phyloP scores from a whole-genome alignment of 768 basidiomycete genomes.

The Cytidiella melzeri region DNA sequence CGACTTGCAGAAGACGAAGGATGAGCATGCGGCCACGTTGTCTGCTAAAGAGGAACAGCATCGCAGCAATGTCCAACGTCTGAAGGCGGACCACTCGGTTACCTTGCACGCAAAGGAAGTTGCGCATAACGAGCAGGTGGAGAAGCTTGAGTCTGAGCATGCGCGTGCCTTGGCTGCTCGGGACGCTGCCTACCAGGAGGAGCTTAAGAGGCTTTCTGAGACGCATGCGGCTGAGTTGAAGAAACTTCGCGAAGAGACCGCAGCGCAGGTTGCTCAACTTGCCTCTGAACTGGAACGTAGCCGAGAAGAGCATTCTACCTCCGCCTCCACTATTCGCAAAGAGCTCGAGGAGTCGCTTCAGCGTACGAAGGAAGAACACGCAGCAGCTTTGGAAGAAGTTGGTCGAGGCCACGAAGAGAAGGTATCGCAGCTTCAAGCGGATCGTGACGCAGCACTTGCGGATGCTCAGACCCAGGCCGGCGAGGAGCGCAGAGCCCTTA shows the following conservation, averaged over 20 bases:
- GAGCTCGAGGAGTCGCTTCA: constrained; percentile 45
- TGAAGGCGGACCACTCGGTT: constrained; percentile 55
- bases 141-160: constrained; percentile 57
- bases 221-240: constrained; percentile 51
- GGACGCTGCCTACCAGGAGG: constrained; percentile 50
- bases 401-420: constrained; percentile 54
- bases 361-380: constrained; percentile 50
- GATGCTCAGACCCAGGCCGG: constrained; percentile 7
- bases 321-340: constrained; percentile 32
- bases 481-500: neutral
- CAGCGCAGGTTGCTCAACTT: constrained; percentile 44
- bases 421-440: constrained; percentile 38
- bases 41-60: constrained; percentile 59
- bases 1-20: constrained; percentile 59
- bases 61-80: constrained; percentile 46
- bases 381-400: constrained; percentile 45
- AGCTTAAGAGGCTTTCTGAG: constrained; percentile 49
- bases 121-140: constrained; percentile 52
- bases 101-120: constrained; percentile 57
- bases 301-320: constrained; percentile 37
- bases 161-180: constrained; percentile 43
- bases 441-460: constrained; percentile 39
- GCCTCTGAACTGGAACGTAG: constrained; percentile 36
- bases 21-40: constrained; percentile 51
- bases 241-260: constrained; percentile 51